Evolutionary conservation across 306 rosid genomes (phyloP).

Genomic region (Prunus davidiana): DNA sequence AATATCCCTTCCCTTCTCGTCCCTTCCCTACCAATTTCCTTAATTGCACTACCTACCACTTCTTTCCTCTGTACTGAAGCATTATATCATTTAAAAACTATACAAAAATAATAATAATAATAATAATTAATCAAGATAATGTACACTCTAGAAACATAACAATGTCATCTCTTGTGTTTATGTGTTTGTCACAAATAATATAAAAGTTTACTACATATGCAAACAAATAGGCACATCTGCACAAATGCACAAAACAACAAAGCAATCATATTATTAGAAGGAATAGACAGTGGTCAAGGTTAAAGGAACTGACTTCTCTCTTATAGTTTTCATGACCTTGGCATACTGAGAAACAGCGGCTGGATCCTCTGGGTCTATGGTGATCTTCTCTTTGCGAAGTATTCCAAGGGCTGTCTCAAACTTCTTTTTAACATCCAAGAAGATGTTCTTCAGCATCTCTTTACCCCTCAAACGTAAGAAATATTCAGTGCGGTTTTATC

Average conservation of each 20-base stretch:
- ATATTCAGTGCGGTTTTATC: constrained; percentile 24
- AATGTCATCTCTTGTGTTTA: not conserved
- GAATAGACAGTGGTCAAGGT: constrained; percentile 8
- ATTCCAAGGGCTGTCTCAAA: constrained; percentile 73
- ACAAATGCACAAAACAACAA: constrained; percentile 5
- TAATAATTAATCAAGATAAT: not conserved
- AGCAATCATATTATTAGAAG: not conserved
- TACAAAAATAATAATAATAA: not conserved
- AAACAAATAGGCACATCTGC: constrained; percentile 4
- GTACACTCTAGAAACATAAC: not conserved
- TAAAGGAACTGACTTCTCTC: constrained; percentile 72
- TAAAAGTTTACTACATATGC: not conserved
- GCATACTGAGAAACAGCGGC: constrained; percentile 86
- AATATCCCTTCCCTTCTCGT: not conserved
- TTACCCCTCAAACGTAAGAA: constrained; percentile 24
- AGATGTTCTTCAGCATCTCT: constrained; percentile 88
- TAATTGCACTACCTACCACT: not conserved
- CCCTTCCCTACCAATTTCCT: not conserved
- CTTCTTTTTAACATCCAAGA: constrained; percentile 74
- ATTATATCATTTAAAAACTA: not conserved
- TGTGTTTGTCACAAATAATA: not conserved
- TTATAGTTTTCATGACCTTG: constrained; percentile 74
- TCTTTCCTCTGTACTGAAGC: not conserved
- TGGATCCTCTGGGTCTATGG: constrained; percentile 80
- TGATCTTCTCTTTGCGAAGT: constrained; percentile 84